These are phyloP conservation scores for Hirsutella thompsonii DNA, from an alignment of 2,329 filamentous ascomycete genomes.

Conservation along the genomic window DNA sequence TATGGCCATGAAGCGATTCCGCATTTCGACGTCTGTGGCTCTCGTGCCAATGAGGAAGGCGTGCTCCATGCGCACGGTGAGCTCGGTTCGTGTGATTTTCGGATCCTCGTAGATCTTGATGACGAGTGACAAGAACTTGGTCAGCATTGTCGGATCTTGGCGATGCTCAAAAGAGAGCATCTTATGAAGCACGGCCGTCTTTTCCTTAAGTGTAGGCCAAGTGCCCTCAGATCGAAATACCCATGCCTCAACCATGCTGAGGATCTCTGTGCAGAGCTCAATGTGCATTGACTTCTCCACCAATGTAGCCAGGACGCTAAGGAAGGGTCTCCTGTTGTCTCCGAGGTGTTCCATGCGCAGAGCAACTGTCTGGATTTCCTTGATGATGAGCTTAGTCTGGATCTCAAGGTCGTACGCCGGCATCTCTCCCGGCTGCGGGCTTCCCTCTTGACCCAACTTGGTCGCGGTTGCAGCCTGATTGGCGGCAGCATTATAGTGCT, in stretches of 20 bases:
- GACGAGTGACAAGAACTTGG: constrained; percentile 88
- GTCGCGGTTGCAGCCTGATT: constrained; percentile 32
- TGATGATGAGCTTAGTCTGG: constrained; percentile 85
- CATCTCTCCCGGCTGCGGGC: constrained; percentile 40
- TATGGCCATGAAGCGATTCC: constrained; percentile 90
- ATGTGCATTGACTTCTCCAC: constrained; percentile 91
- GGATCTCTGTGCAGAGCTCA: constrained; percentile 77
- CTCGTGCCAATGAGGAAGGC: constrained; percentile 93
- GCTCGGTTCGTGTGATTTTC: constrained; percentile 85
- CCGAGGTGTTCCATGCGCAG: constrained; percentile 85
- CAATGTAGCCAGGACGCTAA: constrained; percentile 86
- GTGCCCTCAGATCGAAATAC: constrained; percentile 91
- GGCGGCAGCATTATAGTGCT: constrained; percentile 49
- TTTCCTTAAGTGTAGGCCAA: constrained; percentile 95
- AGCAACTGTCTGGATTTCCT: constrained; percentile 86
- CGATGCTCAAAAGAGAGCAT: constrained; percentile 94
- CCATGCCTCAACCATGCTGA: constrained; percentile 91
- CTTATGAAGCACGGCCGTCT: constrained; percentile 96
- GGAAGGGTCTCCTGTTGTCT: constrained; percentile 81
- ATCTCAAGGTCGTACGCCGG: constrained; percentile 71
- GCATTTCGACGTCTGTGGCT: constrained; percentile 90
- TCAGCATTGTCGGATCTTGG: constrained; percentile 69
- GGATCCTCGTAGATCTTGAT: constrained; percentile 97
- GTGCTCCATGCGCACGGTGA: constrained; percentile 95
- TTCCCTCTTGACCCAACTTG: constrained; percentile 38